Evolutionary conservation across 805 yeast species (phyloP), one percentile per base, ranked within the genome.

Genomic region (Kodamaea restingae): DNA sequence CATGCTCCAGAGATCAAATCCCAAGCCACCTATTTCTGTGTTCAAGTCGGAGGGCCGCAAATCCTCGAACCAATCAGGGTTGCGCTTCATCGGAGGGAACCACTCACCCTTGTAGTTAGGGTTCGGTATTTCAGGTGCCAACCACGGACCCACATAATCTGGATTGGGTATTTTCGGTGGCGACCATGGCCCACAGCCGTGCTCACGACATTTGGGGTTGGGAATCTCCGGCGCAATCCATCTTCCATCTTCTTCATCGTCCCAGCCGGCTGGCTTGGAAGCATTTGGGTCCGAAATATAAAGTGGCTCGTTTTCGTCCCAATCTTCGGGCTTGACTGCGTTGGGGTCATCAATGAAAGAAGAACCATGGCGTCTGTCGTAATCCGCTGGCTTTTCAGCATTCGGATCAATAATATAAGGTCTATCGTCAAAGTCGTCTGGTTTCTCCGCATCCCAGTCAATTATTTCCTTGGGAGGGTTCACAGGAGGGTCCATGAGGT

Each of bases 1-100:
- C 81, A 88, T 83, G 34, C 91, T 76, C 95, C 96, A 88, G 46
- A 88, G 67, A 60, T 88, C 97, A 54, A 90, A 85, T 7, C 95
- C 96, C 32, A 88, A 51, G 8, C 84, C 95, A 17, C 88, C 90
- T 46, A 87, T 76, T 24, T 80, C 76, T 18, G 36, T 22, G 49
- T 77, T 81, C 42, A 82, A 60, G 47, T 79, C 67, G 8, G 82
- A 67, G 4, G 93, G 88, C 4, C 51, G 63, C 0, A 39, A 36
- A 52, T 81, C 87, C 49, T 75, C 80, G 48, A 60, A 76, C 60
- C 73, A 86, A 25, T 76, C 70, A 4, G 96, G 95, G 55, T 88
- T 90, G 12, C 77, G 60, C 44, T 84, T 75, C 48, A 50, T 54
- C 37, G 75, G 73, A 25, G 95, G 91, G 14, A 58, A 44, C 96